These are phyloP conservation scores for Ammopiptanthus mongolicus DNA, from an alignment of 306 rosid species.

Conservation along the genomic window DNA sequence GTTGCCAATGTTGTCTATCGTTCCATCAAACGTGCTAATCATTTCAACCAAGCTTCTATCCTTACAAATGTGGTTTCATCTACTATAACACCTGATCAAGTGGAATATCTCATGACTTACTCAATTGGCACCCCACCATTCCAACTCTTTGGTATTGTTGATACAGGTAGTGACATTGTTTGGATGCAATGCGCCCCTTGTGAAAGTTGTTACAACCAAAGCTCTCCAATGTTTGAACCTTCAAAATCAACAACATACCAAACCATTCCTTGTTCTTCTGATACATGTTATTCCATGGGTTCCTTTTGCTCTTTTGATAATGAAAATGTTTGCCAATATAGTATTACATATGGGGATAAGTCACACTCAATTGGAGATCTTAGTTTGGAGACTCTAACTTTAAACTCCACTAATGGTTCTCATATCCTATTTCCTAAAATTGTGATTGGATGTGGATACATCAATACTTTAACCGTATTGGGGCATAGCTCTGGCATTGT, in stretches of 20 bases:
- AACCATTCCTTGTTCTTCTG: background rate
- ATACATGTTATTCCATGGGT: background rate
- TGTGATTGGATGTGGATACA: conserved; percentile 40
- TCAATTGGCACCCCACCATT: conserved; percentile 43
- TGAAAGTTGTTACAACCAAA: conserved; percentile 19
- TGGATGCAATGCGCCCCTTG: conserved; percentile 57
- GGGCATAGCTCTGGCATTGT: conserved; percentile 29
- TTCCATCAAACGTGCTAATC: conserved; percentile 8
- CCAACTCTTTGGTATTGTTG: conserved; percentile 24
- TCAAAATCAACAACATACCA: conserved; percentile 23
- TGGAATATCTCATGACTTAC: conserved; percentile 33
- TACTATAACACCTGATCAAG: background rate
- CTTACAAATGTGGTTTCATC: background rate
- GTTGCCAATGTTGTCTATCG: conserved; percentile 21
- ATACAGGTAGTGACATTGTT: conserved; percentile 47
- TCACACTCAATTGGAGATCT: conserved; percentile 21
- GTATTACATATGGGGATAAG: conserved; percentile 19
- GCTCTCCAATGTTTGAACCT: conserved; percentile 25
- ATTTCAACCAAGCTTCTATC: background rate
- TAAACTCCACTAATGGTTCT: conserved; percentile 24
- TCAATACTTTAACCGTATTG: conserved; percentile 1
- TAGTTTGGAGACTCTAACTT: conserved; percentile 31
- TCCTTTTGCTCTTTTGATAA: background rate
- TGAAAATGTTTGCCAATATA: background rate
- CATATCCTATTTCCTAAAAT: background rate